Conservation (phyloP, 495 filamentous ascomycete species). For the Penicillium taxi region DNA sequence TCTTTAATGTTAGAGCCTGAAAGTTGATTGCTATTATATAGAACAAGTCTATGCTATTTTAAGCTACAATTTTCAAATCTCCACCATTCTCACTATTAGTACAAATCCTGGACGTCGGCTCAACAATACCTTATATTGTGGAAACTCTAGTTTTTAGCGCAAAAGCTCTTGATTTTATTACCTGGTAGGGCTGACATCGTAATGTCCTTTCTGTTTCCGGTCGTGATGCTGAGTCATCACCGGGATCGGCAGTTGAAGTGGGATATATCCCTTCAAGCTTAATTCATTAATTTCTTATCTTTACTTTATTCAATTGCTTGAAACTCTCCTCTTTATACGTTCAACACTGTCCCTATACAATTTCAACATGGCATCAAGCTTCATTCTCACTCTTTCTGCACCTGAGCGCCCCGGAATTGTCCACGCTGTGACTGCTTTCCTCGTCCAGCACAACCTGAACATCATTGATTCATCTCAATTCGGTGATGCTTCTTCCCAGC, state of each 20-base stretch:
- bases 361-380: conserved; percentile 40
- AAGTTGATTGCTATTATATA: too few relatives aligned
- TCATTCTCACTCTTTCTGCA: conserved; percentile 67
- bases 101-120: too few relatives aligned
- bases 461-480: conserved; percentile 70
- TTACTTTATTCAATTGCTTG: conserved; percentile 2
- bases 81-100: too few relatives aligned
- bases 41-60: too few relatives aligned
- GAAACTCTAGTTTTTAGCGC: too few relatives aligned
- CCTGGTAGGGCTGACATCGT: too few relatives aligned
- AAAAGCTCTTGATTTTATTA: too few relatives aligned
- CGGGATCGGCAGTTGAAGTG: conserved; percentile 7
- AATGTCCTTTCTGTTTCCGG: too few relatives aligned
- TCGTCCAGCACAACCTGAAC: conserved; percentile 58
- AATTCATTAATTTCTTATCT: background rate
- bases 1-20: too few relatives aligned
- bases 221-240: conserved; percentile 5
- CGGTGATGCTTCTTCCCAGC: conserved; percentile 54
- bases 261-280: background rate
- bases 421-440: conserved; percentile 63
- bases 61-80: too few relatives aligned
- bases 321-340: conserved; percentile 8
- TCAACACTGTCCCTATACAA: conserved; percentile 25
- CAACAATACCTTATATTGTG: too few relatives aligned
- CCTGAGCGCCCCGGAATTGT: conserved; percentile 70